Base-by-base conservation (phyloP, 2,329 filamentous ascomycete species). In the Ophiostoma pallidulum region DNA sequence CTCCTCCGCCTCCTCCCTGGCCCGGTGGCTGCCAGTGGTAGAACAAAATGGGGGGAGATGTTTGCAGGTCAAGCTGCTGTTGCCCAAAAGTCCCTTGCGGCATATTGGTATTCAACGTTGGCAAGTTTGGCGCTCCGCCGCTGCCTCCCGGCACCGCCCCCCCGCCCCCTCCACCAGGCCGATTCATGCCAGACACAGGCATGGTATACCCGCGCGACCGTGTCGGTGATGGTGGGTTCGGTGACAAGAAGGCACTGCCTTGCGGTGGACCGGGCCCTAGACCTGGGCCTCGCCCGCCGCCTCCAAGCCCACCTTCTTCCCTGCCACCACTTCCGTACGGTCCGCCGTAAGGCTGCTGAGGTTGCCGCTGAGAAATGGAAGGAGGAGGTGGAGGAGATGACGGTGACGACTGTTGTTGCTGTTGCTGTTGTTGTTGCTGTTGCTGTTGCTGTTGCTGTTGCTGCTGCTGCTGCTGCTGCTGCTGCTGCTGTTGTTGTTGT, bases 1-100 rank as follows among this genome's bases (percentile, higher is more conserved):
- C 22, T 76, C 26, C 26, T 16, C 42, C 19, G 4, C 26, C 19
- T 13, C 28, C 44, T 32, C 44, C 36, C 2, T 33, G 26, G 13
- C 37, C 32, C 0, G 89, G 89, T 39, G 89, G 89, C 51, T 91
- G 85, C 88, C 89, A 95, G 62, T 94, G 87, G 60, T 94, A 87
- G 62, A 95, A 95, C 64, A 87, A 92, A 41, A 94, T 85, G 19
- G 82, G 84, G 0, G 84, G 80, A 35, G 84, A 86, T 16, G 79
- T 75, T 53, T 82, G 72, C 38, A 77, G 66, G 40, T 80, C 78
- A 5, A 44, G 42, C 55, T 84, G 75, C 57, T 81, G 78, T 50
- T 75, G 73, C 39, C 66, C 62, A 33, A 71, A 65, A 8, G 70
- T 66, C 47, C 62, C 62, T 32, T 66, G 65, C 14, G 66, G 63